Base-by-base conservation (phyloP, 257 asterid species). In the Catharanthus roseus region DNA sequence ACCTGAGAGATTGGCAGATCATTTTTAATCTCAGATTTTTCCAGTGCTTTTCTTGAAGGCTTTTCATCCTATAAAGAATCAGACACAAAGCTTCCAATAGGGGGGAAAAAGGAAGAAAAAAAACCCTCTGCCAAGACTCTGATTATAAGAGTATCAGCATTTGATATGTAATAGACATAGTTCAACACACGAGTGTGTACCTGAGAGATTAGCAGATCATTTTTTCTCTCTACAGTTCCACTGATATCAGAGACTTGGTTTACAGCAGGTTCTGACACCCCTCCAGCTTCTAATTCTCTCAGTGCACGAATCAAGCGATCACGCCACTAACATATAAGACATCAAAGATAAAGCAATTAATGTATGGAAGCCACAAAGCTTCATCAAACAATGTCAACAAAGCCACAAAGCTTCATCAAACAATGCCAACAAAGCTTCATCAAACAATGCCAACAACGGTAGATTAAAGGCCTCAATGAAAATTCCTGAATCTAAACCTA, bases 261-360 rank as follows among this genome's bases (percentile, higher is more conserved):
- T 53, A 70, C 69, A 75, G 72, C 84, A 42, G 77, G 78, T 78
- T 82, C 87, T 73, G 84, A 72, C 66, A 74, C 65, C 62, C 70
- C 82, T 72, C 90, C 95, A 75, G 77, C 83, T 72, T 84, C 75
- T 61, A 83, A 79, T 74, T 85, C 97, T 67, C 81, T 80, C 68
- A 91, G 79, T 73, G 97, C 97, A 81, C 80, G 84, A 77, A 82
- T 82, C 26, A 93, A 86, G 68, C 99, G 96, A 31, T 89, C 92
- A 80, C 91, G 85, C 97, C 99, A 93, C 97, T 93, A 69, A 58
- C 70, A 51, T 57, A 75, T 38, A 28, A 65, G 9, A 24, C 21
- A 58, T 24, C 55, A 45, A 44, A n/a, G 9, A 23, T 19, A 57
- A n/a, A 23, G 61, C 41, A 54, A 38, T 9, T 49, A 38, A 67